Conservation (phyloP, 140 eudicot genomes). For the Oenanthe javanica region DNA sequence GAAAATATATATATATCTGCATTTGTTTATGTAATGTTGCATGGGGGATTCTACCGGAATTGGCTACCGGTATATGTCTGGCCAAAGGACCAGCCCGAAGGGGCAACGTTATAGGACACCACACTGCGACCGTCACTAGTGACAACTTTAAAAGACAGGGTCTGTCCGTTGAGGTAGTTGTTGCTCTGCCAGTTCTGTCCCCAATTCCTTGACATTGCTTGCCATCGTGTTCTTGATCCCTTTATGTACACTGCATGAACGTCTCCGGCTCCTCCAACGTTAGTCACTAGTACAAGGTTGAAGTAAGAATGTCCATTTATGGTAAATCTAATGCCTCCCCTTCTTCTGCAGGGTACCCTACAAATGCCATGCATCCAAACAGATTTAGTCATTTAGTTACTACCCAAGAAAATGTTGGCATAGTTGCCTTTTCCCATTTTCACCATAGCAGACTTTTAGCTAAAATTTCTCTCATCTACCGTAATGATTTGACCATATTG, state of each 20-base stretch:
- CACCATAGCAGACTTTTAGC: not conserved
- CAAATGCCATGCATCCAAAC: conserved; percentile 5
- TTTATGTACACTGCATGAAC: conserved; percentile 57
- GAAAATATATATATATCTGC: not conserved
- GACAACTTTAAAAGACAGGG: conserved; percentile 60
- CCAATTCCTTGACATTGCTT: conserved; percentile 76
- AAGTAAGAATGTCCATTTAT: conserved; percentile 74
- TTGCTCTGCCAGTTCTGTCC: conserved; percentile 88
- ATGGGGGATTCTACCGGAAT: conserved; percentile 32
- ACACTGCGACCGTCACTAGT: conserved; percentile 63
- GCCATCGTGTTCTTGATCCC: conserved; percentile 65
- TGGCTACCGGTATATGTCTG: conserved; percentile 62
- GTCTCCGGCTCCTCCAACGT: conserved; percentile 80
- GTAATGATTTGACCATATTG: not conserved
- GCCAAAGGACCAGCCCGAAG: conserved; percentile 59
- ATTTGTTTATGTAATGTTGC: not conserved
- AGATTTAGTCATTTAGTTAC: not conserved
- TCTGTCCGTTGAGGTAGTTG: conserved; percentile 57
- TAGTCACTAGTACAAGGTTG: conserved; percentile 63
- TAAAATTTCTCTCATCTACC: not conserved
- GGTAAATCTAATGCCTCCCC: conserved; percentile 73
- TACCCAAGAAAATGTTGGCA: not conserved
- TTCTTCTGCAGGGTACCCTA: conserved; percentile 74
- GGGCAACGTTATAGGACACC: conserved; percentile 58
- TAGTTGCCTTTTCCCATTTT: not conserved